Evolutionary conservation across 441 rosid genomes (phyloP), one percentile per base, ranked within the genome.

Genomic region (Populus hybrid): DNA sequence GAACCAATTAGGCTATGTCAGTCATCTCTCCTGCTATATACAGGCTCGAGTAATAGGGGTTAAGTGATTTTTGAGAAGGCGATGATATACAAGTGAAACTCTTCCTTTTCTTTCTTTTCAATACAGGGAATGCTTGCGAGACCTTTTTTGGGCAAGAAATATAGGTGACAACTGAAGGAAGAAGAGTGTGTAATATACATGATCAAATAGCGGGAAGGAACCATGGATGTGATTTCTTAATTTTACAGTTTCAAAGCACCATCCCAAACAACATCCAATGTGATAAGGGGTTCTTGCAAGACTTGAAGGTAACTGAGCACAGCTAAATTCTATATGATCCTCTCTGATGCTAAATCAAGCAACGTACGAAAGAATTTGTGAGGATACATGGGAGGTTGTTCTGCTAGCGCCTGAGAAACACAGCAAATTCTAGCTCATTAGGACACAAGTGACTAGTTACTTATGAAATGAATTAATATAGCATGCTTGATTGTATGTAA

Each of bases 351-450:
- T 86, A 94, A 86, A 83, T 94, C 92, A 73, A 94, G 95, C 71
- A 95, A 86, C 14, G 80, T 90, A 11, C 97, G 93, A 82, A 95
- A 94, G 88, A 94, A 95, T 1, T 66, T 78, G 59, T 88, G 94
- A 83, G 98, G 97, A 77, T 94, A 86, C 84, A 92, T 70, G 20
- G 97, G 95, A 16, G 95, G 93, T 74, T 91, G 83, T 89, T 94
- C 97, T 63, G 94, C 85, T 69, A 94, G 87, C 46, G 99, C 98
- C 98, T 95, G 92, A 26, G 64, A 79, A 30, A 67, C 71, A 34
- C 65, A 77, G 20, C 75, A 34, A 76, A 30, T 57, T 72, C 64
- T n/a, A 40, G 35, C n/a, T 65, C 57, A 59, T 84, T 5, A 76
- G 26, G 24, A n/a, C 4, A 14, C 57, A 46, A 14, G 5, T 14